Base-by-base conservation (phyloP, 768 basidiomycete genomes). In the Collybia sordida region DNA sequence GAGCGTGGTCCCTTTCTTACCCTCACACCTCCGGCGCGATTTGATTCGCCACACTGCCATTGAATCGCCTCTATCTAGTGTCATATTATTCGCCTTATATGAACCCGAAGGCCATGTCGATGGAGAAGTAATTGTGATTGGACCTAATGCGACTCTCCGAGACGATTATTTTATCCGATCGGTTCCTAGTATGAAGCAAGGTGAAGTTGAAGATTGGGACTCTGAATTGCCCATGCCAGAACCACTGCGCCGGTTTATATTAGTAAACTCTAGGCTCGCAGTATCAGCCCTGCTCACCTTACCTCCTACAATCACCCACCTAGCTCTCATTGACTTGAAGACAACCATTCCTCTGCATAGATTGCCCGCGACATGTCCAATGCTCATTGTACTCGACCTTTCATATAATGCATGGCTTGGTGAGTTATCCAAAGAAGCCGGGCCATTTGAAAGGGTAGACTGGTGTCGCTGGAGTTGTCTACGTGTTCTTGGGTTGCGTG, bases 111-210 rank as follows among this genome's bases (percentile, higher is more conserved):
- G 78, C 1, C 81, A 86, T 58, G 73, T 75, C 3, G 79, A 80
- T 45, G 82, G 85, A 0, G 89, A 90, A 51, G 66, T 88, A 9
- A 61, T 90, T 31, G 61, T 91, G 19, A 74, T 88, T 22, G 85
- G 84, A 12, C 83, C 82, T 0, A 60, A 69, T 19, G 76, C 75
- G 7, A 55, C 64, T 6, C 58, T 83, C 3, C 73, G 66, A 15
- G 71, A 73, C 34, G 72, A 75, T 42, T 63, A 73, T 51, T 78
- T 85, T 55, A 59, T 64, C 42, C 62, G 47, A 42, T 39, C 43
- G 21, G 43, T 43, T n/a, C 27, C 28, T n/a, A 41, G 23, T 19
- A 7, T 18, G 8, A 45, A 19, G 15, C 19, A 38, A 3, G 49
- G 35, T 12, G 46, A 50, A 28, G 36, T 50, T 35, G 51, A 42